Evolutionary conservation across 805 yeast genomes (phyloP), one percentile per base, ranked within the genome.

Genomic region (Ogataea philodendri): DNA sequence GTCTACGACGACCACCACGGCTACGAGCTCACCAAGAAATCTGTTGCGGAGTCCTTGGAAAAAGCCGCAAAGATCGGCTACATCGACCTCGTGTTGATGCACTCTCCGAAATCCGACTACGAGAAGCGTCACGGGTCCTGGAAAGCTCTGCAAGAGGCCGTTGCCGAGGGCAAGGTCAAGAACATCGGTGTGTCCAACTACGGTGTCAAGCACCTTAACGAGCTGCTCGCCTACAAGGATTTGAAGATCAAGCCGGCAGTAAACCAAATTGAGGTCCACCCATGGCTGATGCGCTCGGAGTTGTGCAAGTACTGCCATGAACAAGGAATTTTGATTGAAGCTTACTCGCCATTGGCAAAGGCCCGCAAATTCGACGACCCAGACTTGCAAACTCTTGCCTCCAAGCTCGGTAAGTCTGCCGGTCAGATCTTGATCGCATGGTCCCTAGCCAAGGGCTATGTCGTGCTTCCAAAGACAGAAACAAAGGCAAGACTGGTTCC

Each of bases 361-460:
- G 82, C 79, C 20, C 46, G 40, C 19, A 70, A 66, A 44, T 49
- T 76, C 24, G 52, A 59, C 29, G 78, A 74, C 46, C 65, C 69
- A 0, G 64, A 60, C 13, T 29, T 76, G 11, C 26, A 58, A 6
- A 60, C 52, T 15, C 63, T 81, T 40, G 74, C 78, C 36, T 52
- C 64, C 29, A 74, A 74, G 47, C 72, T 69, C 39, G 61, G 63
- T 2, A 65, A 68, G 24, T 52, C 76, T 7, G 66, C 74, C 13
- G 80, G 77, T 8, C 84, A 81, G 48, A 69, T 82, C 15, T 60
- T 83, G 42, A 63, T 82, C 33, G 72, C 78, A 44, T 84, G 90
- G 90, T 74, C 83, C 1, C 63, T 74, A 30, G 70, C 72, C 41
- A 76, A 78, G 48, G 87, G 86, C 2, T 73, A 70, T 44, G 66